These are phyloP conservation scores for Tolypocladium nubicola DNA, from an alignment of 2,329 filamentous ascomycete genomes.

Conservation along the genomic window DNA sequence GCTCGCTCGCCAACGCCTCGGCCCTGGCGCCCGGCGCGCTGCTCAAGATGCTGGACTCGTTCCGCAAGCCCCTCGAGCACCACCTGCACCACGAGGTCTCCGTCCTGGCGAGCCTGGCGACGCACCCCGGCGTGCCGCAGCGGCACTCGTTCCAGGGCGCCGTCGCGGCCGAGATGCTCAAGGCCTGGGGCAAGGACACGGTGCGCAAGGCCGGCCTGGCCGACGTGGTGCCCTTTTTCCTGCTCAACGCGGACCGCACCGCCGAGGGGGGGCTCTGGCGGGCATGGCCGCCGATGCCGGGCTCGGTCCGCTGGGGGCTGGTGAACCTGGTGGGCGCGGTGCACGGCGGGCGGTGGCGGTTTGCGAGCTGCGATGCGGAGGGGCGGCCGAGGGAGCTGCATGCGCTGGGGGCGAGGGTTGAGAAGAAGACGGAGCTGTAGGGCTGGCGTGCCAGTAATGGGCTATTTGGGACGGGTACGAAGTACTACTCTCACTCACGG, in stretches of 20 bases:
- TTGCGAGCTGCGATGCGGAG: constrained; percentile 47
- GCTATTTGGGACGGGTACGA: too few species aligned
- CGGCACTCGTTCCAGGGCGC: constrained; percentile 32
- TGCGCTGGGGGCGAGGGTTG: constrained; percentile 23
- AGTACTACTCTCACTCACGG: background rate
- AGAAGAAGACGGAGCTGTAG: constrained; percentile 3
- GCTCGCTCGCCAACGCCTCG: constrained; percentile 25
- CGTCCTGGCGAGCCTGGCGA: constrained; percentile 37
- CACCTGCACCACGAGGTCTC: constrained; percentile 47
- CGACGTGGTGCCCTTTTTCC: constrained; percentile 54
- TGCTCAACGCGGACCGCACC: constrained; percentile 50
- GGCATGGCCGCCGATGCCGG: constrained; percentile 55
- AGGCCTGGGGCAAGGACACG: constrained; percentile 51
- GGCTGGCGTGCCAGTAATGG: background rate
- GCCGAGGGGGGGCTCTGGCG: constrained; percentile 49
- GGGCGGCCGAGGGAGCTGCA: constrained; percentile 44
- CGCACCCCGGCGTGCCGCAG: constrained; percentile 39
- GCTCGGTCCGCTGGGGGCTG: constrained; percentile 47
- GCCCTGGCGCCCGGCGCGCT: constrained; percentile 35
- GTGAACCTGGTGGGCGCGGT: constrained; percentile 47
- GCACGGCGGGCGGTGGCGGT: constrained; percentile 52
- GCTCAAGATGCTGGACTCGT: constrained; percentile 36
- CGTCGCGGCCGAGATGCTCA: constrained; percentile 39
- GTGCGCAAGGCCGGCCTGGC: constrained; percentile 49
- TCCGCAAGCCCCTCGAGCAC: constrained; percentile 37